Evolutionary conservation across 257 asterid species (phyloP).

Genomic region (Salvia rosmarinus): DNA sequence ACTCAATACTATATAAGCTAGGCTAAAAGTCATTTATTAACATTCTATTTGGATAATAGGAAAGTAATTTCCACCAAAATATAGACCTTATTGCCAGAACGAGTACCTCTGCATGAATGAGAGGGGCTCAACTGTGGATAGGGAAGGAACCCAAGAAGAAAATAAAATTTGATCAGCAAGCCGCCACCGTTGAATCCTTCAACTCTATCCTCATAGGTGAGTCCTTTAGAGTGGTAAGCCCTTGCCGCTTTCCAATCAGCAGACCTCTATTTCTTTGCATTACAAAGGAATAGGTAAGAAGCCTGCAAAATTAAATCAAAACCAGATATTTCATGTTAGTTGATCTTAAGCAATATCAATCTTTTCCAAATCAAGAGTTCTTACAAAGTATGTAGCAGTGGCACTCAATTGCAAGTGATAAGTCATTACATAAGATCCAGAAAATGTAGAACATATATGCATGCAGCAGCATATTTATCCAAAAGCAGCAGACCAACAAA

Average conservation of each 20-base stretch:
- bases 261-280: slow-evolving; percentile 95
- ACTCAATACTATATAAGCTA: neutral
- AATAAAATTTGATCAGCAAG: slow-evolving; percentile 75
- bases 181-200: slow-evolving; percentile 90
- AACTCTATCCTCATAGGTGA: slow-evolving; percentile 62
- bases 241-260: slow-evolving; percentile 97
- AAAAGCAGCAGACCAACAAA: neutral
- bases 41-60: slow-evolving; percentile 37
- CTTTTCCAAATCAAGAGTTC: neutral
- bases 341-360: neutral
- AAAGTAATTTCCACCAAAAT: slow-evolving; percentile 27
- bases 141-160: slow-evolving; percentile 91
- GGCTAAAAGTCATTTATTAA: neutral
- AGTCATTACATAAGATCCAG: neutral
- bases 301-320: slow-evolving; percentile 29
- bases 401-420: neutral
- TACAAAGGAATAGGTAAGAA: slow-evolving; percentile 49
- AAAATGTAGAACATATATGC: neutral
- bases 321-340: neutral
- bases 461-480: slow-evolving; percentile 8
- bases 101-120: slow-evolving; percentile 79
- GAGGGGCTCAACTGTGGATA: slow-evolving; percentile 85
- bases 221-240: slow-evolving; percentile 64
- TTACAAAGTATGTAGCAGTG: neutral
- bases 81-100: slow-evolving; percentile 8